Evolutionary conservation across 805 yeast species (phyloP).

Genomic region (Scheffersomyces spartinae): DNA sequence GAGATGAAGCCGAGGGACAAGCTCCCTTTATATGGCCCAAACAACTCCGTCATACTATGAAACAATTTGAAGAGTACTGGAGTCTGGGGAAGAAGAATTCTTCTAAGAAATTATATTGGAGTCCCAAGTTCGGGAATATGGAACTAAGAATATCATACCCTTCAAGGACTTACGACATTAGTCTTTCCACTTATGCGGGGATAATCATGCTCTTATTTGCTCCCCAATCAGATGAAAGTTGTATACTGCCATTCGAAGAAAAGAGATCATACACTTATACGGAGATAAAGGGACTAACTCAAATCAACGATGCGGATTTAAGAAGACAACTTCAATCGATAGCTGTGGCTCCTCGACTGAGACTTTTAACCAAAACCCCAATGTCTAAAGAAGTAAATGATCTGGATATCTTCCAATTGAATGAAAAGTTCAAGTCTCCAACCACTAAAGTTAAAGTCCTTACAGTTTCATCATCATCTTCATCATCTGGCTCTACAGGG

Average conservation of each 20-base stretch:
- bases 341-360: constrained; percentile 70
- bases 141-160: constrained; percentile 67
- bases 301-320: constrained; percentile 64
- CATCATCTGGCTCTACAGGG: constrained; percentile 10
- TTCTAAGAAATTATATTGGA: constrained; percentile 49
- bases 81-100: constrained; percentile 25
- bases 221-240: constrained; percentile 23
- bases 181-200: constrained; percentile 74
- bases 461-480: constrained; percentile 44
- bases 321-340: constrained; percentile 72
- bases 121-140: constrained; percentile 72
- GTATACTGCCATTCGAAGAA: constrained; percentile 36
- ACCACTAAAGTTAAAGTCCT: constrained; percentile 62
- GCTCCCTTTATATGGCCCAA: constrained; percentile 26
- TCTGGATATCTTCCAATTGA: constrained; percentile 55
- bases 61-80: constrained; percentile 32
- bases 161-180: constrained; percentile 62
- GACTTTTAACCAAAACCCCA: constrained; percentile 66
- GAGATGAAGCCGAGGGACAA: constrained; percentile 8
- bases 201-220: constrained; percentile 63
- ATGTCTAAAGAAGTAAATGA: constrained; percentile 59
- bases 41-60: constrained; percentile 23
- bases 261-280: constrained; percentile 42
- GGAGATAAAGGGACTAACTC: constrained; percentile 55
- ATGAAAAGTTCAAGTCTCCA: constrained; percentile 57